Conservation (phyloP, 2,329 filamentous ascomycete genomes). For the Cladosporium sp. region DNA sequence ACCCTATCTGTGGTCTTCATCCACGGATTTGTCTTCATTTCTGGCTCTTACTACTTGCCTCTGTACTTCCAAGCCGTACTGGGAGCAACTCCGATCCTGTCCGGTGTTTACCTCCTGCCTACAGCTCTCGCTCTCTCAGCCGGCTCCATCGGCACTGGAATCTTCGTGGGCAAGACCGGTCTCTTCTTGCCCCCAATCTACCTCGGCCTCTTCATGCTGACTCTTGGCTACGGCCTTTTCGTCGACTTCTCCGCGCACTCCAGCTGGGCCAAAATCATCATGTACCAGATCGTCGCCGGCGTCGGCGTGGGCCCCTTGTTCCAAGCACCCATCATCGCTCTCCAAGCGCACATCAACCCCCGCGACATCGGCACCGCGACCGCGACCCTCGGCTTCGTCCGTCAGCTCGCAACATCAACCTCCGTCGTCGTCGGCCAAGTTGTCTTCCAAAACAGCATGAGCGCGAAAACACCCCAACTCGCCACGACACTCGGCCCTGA, state of each 20-base stretch:
- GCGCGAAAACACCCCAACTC: constrained; percentile 55
- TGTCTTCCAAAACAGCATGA: constrained; percentile 76
- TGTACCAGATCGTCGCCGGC: constrained; percentile 64
- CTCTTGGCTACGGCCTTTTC: constrained; percentile 43
- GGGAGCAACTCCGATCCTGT: constrained; percentile 67
- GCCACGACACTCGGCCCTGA: constrained; percentile 53
- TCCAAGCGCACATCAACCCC: constrained; percentile 64
- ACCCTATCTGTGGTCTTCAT: constrained; percentile 68
- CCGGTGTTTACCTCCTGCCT: constrained; percentile 61
- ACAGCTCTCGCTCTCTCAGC: constrained; percentile 39
- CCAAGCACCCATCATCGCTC: constrained; percentile 67
- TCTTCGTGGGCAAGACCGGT: constrained; percentile 50
- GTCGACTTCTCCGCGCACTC: constrained; percentile 40
- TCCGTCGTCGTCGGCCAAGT: constrained; percentile 75
- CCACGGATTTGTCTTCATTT: constrained; percentile 77
- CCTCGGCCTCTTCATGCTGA: constrained; percentile 42
- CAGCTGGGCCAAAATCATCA: constrained; percentile 43
- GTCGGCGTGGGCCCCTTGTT: constrained; percentile 69
- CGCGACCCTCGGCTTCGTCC: constrained; percentile 66
- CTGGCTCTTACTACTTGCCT: constrained; percentile 76
- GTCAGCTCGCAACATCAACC: constrained; percentile 68
- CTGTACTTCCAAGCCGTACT: constrained; percentile 82
- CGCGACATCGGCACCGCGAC: constrained; percentile 70
- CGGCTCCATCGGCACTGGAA: constrained; percentile 38
- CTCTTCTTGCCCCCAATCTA: constrained; percentile 56